Evolutionary conservation across 805 yeast species (phyloP), one percentile per base, ranked within the genome.

Genomic region (Candida coleopterorum): DNA sequence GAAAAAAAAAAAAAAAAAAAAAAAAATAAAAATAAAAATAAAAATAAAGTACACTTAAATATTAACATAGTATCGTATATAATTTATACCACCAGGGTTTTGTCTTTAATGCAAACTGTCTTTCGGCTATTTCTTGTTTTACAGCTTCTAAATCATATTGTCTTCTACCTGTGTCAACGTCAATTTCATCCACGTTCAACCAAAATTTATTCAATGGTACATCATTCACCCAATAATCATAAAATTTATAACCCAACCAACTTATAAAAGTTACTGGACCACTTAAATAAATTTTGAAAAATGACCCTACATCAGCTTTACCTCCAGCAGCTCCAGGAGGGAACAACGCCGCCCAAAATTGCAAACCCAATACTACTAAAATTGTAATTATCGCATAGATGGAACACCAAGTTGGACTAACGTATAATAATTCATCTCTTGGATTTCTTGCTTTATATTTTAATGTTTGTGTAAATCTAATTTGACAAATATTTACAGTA

Each of bases 121-220:
- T 84, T 47, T 72, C 79, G 16, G 72, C 75, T 36, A 74, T 56
- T 50, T 74, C 78, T 47, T 70, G 74, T 37, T 60, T 68, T 41
- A 77, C 59, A 29, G 64, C 51, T 20, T 79, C 83, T 43, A 71
- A 45, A 52, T 79, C 82, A 21, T 69, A 52, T 29, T 72, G 75
- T 48, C 79, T 73, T 62, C 81, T 69, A 36, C 86, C 85, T 18
- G 78, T 67, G 45, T 75, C 80, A 26, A 80, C 67, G 48, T 80
- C 85, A 52, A 79, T 66, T 29, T 76, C 78, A 18, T 54, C 49
- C 20, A 73, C 68, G 16, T 56, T 62, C 41, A 76, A 59, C 50
- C 58, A 57, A 6, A 56, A 60, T 18, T 70, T 48, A 31, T 42
- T 54, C 55, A 61, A 41, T 56, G 56, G 56, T 8, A 50, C 44